These are phyloP conservation scores for Tuber melanosporum DNA, from an alignment of 495 filamentous ascomycete species.

Conservation along the genomic window DNA sequence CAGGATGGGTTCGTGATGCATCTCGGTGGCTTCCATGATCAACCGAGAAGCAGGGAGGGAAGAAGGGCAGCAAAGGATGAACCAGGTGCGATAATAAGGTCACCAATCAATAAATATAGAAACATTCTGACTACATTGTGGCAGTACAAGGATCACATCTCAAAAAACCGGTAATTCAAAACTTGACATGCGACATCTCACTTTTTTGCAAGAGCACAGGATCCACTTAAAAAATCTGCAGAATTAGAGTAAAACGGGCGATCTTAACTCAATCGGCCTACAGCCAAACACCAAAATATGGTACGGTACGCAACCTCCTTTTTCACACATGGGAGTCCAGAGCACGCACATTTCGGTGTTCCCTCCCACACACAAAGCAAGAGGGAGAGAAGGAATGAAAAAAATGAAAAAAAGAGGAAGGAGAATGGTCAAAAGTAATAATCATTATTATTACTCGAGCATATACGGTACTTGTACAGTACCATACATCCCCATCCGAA, in stretches of 20 bases:
- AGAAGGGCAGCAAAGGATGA: neutral
- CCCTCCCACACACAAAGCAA: neutral
- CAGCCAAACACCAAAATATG: neutral
- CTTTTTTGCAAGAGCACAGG: neutral
- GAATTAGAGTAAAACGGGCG: neutral
- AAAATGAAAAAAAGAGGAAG: neutral
- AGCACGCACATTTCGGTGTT: neutral
- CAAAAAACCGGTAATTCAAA: neutral
- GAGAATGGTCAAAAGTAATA: neutral
- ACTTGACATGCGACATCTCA: neutral
- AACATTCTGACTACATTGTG: neutral
- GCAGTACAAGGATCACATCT: neutral
- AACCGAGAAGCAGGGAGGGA: neutral
- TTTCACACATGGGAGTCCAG: neutral
- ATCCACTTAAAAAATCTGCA: neutral
- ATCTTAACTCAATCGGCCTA: neutral
- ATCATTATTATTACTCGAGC: neutral
- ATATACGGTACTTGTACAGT: too few species aligned
- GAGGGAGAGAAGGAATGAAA: neutral
- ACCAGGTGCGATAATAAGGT: too few species aligned
- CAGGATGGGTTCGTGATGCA: neutral
- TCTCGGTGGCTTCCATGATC: neutral
- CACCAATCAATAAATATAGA: neutral
- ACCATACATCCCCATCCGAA: neutral
- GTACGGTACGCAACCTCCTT: neutral